phyloP scores from a whole-genome alignment of 306 rosid genomes.

The Gynostemma pentaphyllum region DNA sequence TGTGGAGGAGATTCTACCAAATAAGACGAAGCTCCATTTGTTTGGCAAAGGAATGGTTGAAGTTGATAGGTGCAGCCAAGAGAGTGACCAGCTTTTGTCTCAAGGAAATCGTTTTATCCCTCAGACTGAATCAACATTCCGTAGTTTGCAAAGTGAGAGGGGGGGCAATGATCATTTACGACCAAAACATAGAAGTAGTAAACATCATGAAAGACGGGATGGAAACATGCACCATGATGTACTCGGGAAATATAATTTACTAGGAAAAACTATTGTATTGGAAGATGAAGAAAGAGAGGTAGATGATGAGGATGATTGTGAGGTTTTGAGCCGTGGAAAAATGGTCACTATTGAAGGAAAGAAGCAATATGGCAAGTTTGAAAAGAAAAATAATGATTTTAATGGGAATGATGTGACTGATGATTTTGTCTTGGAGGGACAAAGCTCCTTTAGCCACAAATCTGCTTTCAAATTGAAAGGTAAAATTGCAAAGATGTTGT shows the following conservation, averaged over 20 bases:
- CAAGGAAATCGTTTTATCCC: constrained; percentile 1
- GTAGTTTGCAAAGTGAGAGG: neutral
- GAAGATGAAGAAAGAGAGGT: constrained; percentile 11
- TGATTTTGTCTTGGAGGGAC: constrained; percentile 22
- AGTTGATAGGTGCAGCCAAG: neutral
- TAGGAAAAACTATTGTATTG: constrained; percentile 2
- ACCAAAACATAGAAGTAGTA: neutral
- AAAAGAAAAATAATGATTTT: constrained; percentile 23
- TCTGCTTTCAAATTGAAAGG: constrained; percentile 48
- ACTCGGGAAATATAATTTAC: constrained; percentile 1
- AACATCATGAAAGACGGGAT: constrained; percentile 8
- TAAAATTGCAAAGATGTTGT: constrained; percentile 55
- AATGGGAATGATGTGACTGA: constrained; percentile 8
- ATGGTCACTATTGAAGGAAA: neutral
- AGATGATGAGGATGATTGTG: constrained; percentile 28
- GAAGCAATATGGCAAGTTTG: constrained; percentile 3
- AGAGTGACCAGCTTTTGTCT: constrained; percentile 5
- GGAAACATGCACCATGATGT: neutral
- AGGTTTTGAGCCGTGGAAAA: constrained; percentile 16
- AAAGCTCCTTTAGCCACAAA: constrained; percentile 40
- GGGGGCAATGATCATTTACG: neutral
- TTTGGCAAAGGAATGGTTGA: constrained; percentile 3
- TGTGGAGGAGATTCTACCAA: neutral
- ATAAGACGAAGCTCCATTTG: neutral
- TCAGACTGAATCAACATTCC: constrained; percentile 1